Percentiles rank a stretch among this genome's conserved stretches.
These are phyloP conservation scores for Aspergillus candidus DNA, from an alignment of 2,329 filamentous ascomycete species.

Conservation along the genomic window DNA sequence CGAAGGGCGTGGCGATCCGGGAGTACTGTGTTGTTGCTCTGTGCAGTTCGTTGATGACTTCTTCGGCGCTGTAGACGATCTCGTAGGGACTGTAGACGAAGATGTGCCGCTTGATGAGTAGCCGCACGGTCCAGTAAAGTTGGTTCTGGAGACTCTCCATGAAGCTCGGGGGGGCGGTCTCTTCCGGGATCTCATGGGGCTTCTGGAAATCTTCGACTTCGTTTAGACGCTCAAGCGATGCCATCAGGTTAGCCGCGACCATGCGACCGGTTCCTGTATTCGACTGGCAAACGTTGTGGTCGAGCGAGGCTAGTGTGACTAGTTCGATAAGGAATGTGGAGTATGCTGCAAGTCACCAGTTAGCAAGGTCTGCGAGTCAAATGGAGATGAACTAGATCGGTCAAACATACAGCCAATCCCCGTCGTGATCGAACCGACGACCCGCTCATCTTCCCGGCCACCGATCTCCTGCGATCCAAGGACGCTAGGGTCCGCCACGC, in stretches of 20 bases:
- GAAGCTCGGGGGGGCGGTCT: slow-evolving; percentile 21
- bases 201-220: slow-evolving; percentile 32
- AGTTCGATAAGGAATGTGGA: slow-evolving; percentile 34
- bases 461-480: slow-evolving; percentile 34
- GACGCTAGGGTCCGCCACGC: slow-evolving; percentile 35
- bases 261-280: slow-evolving; percentile 32
- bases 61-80: slow-evolving; percentile 36
- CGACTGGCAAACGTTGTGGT: slow-evolving; percentile 31
- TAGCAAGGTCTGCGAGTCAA: background rate
- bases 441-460: slow-evolving; percentile 33
- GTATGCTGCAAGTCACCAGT: slow-evolving; percentile 22
- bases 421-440: slow-evolving; percentile 30
- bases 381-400: background rate
- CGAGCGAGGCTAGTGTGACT: slow-evolving; percentile 27
- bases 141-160: slow-evolving; percentile 36
- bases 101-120: slow-evolving; percentile 40
- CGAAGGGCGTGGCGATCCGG: slow-evolving; percentile 34
- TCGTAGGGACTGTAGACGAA: slow-evolving; percentile 38
- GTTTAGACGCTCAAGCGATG: slow-evolving; percentile 34
- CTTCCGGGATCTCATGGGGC: slow-evolving; percentile 21
- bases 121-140: slow-evolving; percentile 38
- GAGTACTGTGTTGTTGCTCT: slow-evolving; percentile 24
- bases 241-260: slow-evolving; percentile 31
- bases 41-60: slow-evolving; percentile 36
- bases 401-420: slow-evolving; percentile 35